Evolutionary conservation across 1,284 basidiomycete species (phyloP).

Genomic region (Cryptococcus sp.): DNA sequence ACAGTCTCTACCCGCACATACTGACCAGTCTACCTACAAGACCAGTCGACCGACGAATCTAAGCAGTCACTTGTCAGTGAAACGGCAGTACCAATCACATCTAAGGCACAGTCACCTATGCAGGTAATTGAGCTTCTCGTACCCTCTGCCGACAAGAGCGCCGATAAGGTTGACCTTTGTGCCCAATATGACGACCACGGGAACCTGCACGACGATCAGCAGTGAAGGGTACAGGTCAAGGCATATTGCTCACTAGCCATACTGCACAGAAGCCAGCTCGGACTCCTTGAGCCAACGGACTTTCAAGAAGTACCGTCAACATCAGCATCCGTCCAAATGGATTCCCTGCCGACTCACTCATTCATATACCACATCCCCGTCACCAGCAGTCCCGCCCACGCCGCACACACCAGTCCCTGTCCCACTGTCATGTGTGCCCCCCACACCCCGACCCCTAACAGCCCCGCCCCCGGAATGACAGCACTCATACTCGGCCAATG

Average conservation of each 20-base stretch:
- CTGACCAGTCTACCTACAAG: slow-evolving; percentile 1
- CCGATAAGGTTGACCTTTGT: slow-evolving; percentile 10
- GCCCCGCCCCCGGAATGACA: not conserved
- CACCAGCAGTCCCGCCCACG: slow-evolving; percentile 1
- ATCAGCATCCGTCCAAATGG: not conserved
- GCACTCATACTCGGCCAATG: slow-evolving; percentile 3
- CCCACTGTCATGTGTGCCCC: slow-evolving; percentile 2
- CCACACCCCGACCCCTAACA: not conserved
- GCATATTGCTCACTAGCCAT: not conserved
- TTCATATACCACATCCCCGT: slow-evolving; percentile 7
- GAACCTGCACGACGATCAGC: not conserved
- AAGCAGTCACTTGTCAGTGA: not conserved
- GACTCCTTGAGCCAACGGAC: not conserved
- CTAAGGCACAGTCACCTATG: slow-evolving; percentile 3
- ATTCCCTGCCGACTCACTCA: not conserved
- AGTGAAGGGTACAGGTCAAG: not conserved
- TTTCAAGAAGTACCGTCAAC: not conserved
- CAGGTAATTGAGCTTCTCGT: slow-evolving; percentile 11
- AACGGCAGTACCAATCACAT: not conserved
- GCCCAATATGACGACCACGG: slow-evolving; percentile 6
- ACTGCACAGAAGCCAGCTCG: slow-evolving; percentile 8
- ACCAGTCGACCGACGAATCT: slow-evolving; percentile 9
- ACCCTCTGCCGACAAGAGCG: slow-evolving; percentile 7
- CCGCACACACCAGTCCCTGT: slow-evolving; percentile 2
- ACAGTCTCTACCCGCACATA: too few species aligned